Evolutionary conservation across 202 grass and related monocot genomes (phyloP).

Genomic region (Hordeum pubiflorum): DNA sequence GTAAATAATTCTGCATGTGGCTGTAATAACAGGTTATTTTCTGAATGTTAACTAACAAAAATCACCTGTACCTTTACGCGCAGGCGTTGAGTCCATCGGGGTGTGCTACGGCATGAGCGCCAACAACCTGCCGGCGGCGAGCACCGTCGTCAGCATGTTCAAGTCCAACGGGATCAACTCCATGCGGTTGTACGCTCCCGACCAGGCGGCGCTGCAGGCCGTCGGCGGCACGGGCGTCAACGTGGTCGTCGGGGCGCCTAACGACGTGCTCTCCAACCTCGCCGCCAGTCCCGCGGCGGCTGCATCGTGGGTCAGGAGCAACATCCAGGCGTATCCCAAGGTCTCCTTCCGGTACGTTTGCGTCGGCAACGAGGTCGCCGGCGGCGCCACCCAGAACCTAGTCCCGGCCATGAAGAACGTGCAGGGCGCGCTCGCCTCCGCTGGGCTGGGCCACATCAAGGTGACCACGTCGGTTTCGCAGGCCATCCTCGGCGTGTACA

Average conservation of each 20-base stretch:
- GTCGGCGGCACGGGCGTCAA: constrained; percentile 40
- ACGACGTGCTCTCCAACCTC: constrained; percentile 42
- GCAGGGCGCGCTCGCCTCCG: constrained; percentile 30
- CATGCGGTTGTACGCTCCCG: constrained; percentile 51
- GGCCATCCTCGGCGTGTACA: constrained; percentile 43
- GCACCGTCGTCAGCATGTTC: constrained; percentile 45
- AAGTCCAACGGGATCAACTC: constrained; percentile 23
- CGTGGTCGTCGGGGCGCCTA: constrained; percentile 43
- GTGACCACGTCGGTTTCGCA: constrained; percentile 64
- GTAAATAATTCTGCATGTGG: not conserved
- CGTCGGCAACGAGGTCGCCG: constrained; percentile 72
- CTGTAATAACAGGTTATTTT: not conserved
- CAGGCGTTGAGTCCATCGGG: constrained; percentile 46
- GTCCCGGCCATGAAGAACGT: constrained; percentile 74
- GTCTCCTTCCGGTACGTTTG: constrained; percentile 54
- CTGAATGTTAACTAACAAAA: not conserved
- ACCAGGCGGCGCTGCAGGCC: constrained; percentile 34
- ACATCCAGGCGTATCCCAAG: constrained; percentile 45
- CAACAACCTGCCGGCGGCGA: constrained; percentile 44
- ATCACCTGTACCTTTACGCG: not conserved
- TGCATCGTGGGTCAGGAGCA: constrained; percentile 42
- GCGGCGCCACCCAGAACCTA: constrained; percentile 27
- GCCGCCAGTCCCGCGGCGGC: constrained; percentile 36
- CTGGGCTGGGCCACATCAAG: constrained; percentile 57
- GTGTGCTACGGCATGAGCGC: constrained; percentile 75